A percentile compares a stretch with the other conserved stretches of the same genome.
These are phyloP conservation scores for Globisporangium heterothallicum DNA, from an alignment of 352 stramenopile genomes.

Conservation along the genomic window DNA sequence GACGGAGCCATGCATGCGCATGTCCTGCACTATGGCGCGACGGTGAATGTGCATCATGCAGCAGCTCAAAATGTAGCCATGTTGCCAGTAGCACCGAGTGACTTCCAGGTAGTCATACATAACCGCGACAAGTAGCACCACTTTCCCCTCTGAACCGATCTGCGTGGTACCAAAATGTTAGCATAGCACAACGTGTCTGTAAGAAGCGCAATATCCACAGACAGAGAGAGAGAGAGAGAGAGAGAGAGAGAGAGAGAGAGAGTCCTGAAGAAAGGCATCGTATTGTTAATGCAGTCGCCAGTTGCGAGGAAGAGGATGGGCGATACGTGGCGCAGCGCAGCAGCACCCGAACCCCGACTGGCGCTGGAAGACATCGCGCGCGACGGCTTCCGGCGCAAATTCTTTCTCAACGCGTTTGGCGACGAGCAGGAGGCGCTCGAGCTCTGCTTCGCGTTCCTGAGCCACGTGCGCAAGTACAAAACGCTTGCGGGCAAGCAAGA, in stretches of 20 bases:
- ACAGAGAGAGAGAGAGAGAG: too few species aligned
- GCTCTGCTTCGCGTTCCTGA: conserved; percentile 51
- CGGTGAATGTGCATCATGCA: background rate
- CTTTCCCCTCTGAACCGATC: too few species aligned
- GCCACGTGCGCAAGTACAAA: conserved; percentile 53
- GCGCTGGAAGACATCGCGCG: conserved; percentile 53
- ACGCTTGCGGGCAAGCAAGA: conserved; percentile 37
- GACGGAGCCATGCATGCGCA: conserved; percentile 42
- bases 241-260: too few species aligned
- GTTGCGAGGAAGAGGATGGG: too few species aligned
- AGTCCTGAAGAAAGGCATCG: too few species aligned
- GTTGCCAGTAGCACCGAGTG: background rate
- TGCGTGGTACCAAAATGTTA: too few species aligned
- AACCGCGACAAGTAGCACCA: too few species aligned
- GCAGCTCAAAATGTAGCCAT: background rate
- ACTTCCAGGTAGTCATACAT: background rate
- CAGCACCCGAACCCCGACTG: conserved; percentile 16
- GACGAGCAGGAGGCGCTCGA: conserved; percentile 49
- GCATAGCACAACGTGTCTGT: too few species aligned
- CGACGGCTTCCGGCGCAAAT: conserved; percentile 48
- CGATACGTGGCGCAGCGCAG: background rate
- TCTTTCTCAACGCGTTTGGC: conserved; percentile 55
- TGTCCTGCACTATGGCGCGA: conserved; percentile 32
- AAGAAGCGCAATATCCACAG: background rate
- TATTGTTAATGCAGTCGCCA: too few species aligned